These are phyloP conservation scores for Zygnema circumcarinatum DNA, from an alignment of 139 green algal species.

Conservation along the genomic window DNA sequence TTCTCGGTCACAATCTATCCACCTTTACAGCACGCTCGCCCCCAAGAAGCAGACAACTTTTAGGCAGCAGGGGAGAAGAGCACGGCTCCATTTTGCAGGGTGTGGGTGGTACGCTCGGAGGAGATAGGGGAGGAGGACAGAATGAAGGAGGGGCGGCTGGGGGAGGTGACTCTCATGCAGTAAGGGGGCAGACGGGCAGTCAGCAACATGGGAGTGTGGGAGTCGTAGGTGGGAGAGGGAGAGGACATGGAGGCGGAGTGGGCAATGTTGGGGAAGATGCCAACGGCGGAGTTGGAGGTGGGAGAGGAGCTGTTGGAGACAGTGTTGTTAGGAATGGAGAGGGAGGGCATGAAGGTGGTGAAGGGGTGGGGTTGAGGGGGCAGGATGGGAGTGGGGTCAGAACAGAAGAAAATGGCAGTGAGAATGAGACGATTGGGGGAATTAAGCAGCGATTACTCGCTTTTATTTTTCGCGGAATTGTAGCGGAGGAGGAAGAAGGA, in stretches of 20 bases:
- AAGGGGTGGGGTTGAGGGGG: neutral
- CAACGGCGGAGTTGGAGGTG: neutral
- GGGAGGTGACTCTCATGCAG: neutral
- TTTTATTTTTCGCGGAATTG: slow-evolving; percentile 36
- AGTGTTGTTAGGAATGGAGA: neutral
- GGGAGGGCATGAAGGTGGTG: neutral
- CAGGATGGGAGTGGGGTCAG: neutral
- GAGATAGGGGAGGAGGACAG: slow-evolving; percentile 8
- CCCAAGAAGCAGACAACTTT: too few species aligned
- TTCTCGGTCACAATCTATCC: too few species aligned
- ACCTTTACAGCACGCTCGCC: too few species aligned
- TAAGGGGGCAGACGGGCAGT: neutral
- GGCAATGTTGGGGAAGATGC: neutral
- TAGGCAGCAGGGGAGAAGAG: too few species aligned
- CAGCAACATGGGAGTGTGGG: neutral
- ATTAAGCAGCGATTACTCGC: slow-evolving; percentile 61
- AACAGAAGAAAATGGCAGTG: neutral
- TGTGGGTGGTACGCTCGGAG: neutral
- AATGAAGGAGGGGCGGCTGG: slow-evolving; percentile 1
- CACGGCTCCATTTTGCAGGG: neutral
- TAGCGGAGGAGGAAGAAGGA: neutral
- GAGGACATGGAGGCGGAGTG: neutral
- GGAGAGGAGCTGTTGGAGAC: neutral
- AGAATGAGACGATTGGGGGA: slow-evolving; percentile 11
- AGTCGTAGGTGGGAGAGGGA: neutral